Evolutionary conservation across 2,329 filamentous ascomycete genomes (phyloP), one percentile per base, ranked within the genome.

Genomic region (Penicillium frequentans): DNA sequence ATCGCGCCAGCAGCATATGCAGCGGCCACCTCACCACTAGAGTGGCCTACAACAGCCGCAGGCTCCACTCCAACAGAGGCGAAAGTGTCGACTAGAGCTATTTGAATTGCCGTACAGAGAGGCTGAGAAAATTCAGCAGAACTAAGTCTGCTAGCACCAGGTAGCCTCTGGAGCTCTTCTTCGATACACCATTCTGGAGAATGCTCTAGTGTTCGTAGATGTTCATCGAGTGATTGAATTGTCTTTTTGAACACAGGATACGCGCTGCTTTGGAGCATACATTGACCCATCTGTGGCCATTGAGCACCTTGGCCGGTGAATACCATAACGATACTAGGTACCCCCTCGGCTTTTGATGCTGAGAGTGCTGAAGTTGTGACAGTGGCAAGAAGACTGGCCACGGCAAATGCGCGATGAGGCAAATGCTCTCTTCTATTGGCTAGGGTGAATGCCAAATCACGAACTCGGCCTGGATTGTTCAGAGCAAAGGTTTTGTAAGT

Each of bases 371-470:
- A 46, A 6, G 26, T 19, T n/a, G 24, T 16, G 14, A 16, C 9
- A 24, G 14, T 19, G 10, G 11, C 24, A 9, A n/a, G 16, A 7
- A 14, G 14, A n/a, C 26, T 46, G 19, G 44, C 44, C 24, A 55
- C 37, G 10, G 47, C 46, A 46, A 35, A 55, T 11, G 60, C 55
- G 3, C 67, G 54, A 27, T 65, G 46, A 5, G 55, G 52, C 14
- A 61, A 54, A 27, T 62, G 58, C n/a, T 59, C 55, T 51, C 66
- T 49, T 31, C 55, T 33, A 5, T 49, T 48, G 1, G 58, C 61
- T 13, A 70, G 56, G 3, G 68, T 71, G 43, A 65, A 69, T 5
- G 64, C 62, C 1, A 70, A 49, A 42, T 65, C 61, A 4, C 47
- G 11, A 11, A 65, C 26, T 27, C 54, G 37, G 6, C 2, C 54